Evolutionary conservation across 2,329 filamentous ascomycete species (phyloP).

Genomic region (Fusarium clavum): DNA sequence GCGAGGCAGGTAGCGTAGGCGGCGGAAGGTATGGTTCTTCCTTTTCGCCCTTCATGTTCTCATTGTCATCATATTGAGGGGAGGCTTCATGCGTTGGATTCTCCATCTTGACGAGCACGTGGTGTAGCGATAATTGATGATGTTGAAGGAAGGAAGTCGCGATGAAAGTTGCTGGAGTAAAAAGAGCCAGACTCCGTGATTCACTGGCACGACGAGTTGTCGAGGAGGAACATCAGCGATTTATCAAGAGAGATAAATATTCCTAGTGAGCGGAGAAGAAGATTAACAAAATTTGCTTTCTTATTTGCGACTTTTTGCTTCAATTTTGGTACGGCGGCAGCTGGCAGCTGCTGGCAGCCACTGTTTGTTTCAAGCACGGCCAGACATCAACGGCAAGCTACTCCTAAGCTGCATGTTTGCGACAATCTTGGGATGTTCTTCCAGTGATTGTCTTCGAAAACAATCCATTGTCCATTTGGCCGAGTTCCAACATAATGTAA

Average conservation of each 20-base stretch:
- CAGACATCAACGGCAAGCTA: not conserved
- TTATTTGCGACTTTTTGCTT: not conserved
- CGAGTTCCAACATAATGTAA: not conserved
- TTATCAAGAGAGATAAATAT: not conserved
- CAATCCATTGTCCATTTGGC: not conserved
- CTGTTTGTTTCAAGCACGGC: slow-evolving; percentile 5
- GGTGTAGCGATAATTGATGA: not conserved
- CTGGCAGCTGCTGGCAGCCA: slow-evolving; percentile 11
- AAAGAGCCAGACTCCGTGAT: not conserved
- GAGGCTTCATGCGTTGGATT: not conserved
- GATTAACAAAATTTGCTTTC: not conserved
- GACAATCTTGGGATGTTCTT: not conserved
- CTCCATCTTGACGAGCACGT: not conserved
- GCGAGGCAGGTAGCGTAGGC: slow-evolving; percentile 13
- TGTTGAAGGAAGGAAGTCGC: not conserved
- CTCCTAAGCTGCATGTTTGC: not conserved
- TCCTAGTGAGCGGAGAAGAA: not conserved
- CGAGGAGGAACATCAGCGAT: not conserved
- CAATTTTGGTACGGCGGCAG: not conserved
- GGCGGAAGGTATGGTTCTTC: not conserved
- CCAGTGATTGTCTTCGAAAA: not conserved
- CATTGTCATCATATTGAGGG: not conserved
- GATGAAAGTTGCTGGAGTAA: not conserved
- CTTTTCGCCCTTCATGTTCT: not conserved
- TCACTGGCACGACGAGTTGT: not conserved